Base-by-base conservation (phyloP, 257 asterid species). In the Prunella vulgaris region DNA sequence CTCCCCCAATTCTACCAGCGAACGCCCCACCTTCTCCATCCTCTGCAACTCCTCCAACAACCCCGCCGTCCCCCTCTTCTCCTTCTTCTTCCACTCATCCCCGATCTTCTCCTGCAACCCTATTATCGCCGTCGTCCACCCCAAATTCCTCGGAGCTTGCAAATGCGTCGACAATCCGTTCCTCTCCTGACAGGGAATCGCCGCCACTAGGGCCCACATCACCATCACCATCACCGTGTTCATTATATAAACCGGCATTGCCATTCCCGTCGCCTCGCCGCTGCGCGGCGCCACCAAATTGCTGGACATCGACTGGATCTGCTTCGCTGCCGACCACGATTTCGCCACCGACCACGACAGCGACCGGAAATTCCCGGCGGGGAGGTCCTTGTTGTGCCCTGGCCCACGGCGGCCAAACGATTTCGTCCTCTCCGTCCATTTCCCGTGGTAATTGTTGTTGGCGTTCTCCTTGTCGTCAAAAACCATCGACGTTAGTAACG, bases 71-170 rank as follows among this genome's bases (percentile, higher is more conserved):
- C 96, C 96, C 14, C 71, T 90, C 82, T 89, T 93, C 86, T 90
- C 98, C 81, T 85, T 88, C 82, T 77, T 83, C 86, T 93, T 93
- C 97, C 93, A 90, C 7, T 88, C 96, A 62, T 93, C 99, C 0
- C 84, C 90, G 0, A 93, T 87, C 58, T 84, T 93, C 70, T 93
- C 99, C 27, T 90, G 96, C 42, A 90, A 77, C 60, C 75, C 78
- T 7, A 81, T 81, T 0, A 93, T 67, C 0, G 91, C 80, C 42
- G 83, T 87, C 1, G 94, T 89, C 99, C 99, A 93, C 3, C 73
- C 66, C 81, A 86, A 20, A 4, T 87, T 79, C 74, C 81, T 76
- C 15, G 95, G 94, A 0, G 80, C 24, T 1, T 79, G 88, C 5
- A 87, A 60, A 54, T 90, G 96, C 5, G 84, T 73, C 22, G 79